These are phyloP conservation scores for Rhizopogon parksii DNA, from an alignment of 1,284 basidiomycete species.

Conservation along the genomic window DNA sequence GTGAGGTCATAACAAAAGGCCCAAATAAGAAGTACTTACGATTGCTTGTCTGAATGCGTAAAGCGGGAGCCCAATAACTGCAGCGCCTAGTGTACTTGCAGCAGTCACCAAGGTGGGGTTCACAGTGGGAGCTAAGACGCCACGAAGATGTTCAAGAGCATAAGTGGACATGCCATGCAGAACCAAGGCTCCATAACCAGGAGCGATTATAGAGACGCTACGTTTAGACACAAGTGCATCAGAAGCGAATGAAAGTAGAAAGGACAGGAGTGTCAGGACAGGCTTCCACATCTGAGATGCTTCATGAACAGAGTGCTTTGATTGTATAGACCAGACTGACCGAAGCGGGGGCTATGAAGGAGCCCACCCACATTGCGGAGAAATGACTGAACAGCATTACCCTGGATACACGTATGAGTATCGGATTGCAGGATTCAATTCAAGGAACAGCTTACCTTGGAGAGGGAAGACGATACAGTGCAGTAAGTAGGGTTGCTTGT, in stretches of 20 bases:
- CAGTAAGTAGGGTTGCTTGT: slow-evolving; percentile 53
- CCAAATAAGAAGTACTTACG: slow-evolving; percentile 34
- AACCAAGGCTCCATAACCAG: slow-evolving; percentile 58
- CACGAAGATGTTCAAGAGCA: slow-evolving; percentile 55
- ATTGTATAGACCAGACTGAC: slow-evolving; percentile 29
- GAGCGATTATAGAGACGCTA: slow-evolving; percentile 40
- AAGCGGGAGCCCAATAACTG: slow-evolving; percentile 52
- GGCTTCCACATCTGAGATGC: slow-evolving; percentile 38
- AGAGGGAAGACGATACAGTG: slow-evolving; percentile 58
- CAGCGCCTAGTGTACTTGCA: slow-evolving; percentile 54
- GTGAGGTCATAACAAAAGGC: not conserved
- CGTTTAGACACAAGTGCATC: slow-evolving; percentile 46
- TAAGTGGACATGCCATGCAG: slow-evolving; percentile 52
- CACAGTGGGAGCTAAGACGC: slow-evolving; percentile 49
- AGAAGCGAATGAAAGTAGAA: slow-evolving; percentile 43
- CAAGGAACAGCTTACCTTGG: slow-evolving; percentile 41
- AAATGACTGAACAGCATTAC: slow-evolving; percentile 63
- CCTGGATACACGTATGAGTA: slow-evolving; percentile 29
- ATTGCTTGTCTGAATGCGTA: slow-evolving; percentile 53
- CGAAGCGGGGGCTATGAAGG: slow-evolving; percentile 41
- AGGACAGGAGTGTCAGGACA: slow-evolving; percentile 37
- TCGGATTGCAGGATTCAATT: not conserved
- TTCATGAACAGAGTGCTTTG: slow-evolving; percentile 4
- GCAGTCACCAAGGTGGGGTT: slow-evolving; percentile 47
- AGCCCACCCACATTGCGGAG: slow-evolving; percentile 54